A percentile compares a stretch with the other conserved stretches of the same genome.
Evolutionary conservation across 108 stramenopile species (phyloP).

Genomic region (Nitzschia inconspicua): DNA sequence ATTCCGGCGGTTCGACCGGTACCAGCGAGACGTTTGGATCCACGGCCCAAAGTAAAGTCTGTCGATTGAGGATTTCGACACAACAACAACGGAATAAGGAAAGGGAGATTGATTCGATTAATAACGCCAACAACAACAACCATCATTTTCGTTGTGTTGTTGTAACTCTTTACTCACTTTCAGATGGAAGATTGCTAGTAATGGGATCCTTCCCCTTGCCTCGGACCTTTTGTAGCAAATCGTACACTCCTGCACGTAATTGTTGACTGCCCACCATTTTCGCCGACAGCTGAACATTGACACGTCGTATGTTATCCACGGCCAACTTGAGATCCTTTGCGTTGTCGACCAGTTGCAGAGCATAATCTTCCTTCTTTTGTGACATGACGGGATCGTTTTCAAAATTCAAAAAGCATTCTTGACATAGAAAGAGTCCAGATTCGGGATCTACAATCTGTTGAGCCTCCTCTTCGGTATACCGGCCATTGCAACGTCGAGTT

Average conservation of each 20-base stretch:
- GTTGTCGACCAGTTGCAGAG: slow-evolving; percentile 78
- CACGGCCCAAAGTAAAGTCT: slow-evolving; percentile 76
- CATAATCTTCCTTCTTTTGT: slow-evolving; percentile 49
- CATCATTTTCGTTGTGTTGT: no score
- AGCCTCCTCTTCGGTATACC: slow-evolving; percentile 80
- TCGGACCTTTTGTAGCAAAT: slow-evolving; percentile 86
- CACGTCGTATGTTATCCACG: slow-evolving; percentile 76
- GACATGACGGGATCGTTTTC: slow-evolving; percentile 73
- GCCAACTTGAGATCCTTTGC: slow-evolving; percentile 63
- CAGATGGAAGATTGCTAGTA: slow-evolving; percentile 83
- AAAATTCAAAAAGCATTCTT: slow-evolving; percentile 63
- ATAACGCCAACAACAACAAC: no score
- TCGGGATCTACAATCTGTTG: slow-evolving; percentile 75
- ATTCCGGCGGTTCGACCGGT: slow-evolving; percentile 87
- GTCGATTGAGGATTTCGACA: no score
- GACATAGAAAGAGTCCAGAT: slow-evolving; percentile 79
- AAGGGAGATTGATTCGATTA: no score
- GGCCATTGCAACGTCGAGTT: slow-evolving; percentile 73
- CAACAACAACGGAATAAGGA: no score
- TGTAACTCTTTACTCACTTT: no score
- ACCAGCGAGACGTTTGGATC: slow-evolving; percentile 81
- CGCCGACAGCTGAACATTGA: slow-evolving; percentile 69
- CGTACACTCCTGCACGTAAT: slow-evolving; percentile 72
- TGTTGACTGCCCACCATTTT: slow-evolving; percentile 71
- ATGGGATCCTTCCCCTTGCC: slow-evolving; percentile 58